Conservation (phyloP, 352 stramenopile genomes). For the Globisporangium parvum region DNA sequence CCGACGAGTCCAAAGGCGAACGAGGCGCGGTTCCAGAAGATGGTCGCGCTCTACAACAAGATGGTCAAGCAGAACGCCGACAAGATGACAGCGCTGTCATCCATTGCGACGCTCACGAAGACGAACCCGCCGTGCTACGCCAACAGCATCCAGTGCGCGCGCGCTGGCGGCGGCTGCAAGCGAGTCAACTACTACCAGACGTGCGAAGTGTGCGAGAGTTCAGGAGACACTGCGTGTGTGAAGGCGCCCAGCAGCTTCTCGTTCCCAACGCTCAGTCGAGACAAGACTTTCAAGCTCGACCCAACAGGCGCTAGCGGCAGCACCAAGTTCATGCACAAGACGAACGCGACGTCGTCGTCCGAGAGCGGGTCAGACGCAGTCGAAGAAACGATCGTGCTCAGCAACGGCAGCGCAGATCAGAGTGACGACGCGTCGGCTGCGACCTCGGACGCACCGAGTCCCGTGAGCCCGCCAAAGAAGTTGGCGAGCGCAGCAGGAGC, state of each 20-base stretch:
- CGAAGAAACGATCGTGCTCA: constrained; percentile 3
- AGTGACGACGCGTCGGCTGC: neutral
- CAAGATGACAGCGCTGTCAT: constrained; percentile 47
- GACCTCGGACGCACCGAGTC: neutral
- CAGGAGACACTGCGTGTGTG: constrained; percentile 23
- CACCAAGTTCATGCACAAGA: constrained; percentile 8
- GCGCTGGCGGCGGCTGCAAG: constrained; percentile 35
- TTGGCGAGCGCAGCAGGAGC: neutral
- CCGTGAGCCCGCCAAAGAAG: constrained; percentile 3
- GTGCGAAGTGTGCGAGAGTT: constrained; percentile 41
- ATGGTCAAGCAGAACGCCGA: constrained; percentile 17
- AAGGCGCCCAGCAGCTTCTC: constrained; percentile 28
- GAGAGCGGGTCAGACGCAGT: constrained; percentile 1
- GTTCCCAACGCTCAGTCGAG: constrained; percentile 43
- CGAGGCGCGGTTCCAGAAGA: constrained; percentile 28
- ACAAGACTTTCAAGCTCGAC: constrained; percentile 12
- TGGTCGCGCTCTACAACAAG: constrained; percentile 65
- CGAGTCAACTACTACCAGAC: constrained; percentile 59
- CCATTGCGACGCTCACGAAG: constrained; percentile 24
- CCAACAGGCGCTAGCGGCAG: constrained; percentile 1
- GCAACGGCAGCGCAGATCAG: constrained; percentile 2
- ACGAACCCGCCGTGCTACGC: constrained; percentile 65
- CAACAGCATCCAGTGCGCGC: constrained; percentile 49
- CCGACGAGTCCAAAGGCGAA: constrained; percentile 41
- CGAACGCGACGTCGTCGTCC: constrained; percentile 4